phyloP scores from a whole-genome alignment of 495 filamentous ascomycete genomes.

The Parachaetomium inaequale region DNA sequence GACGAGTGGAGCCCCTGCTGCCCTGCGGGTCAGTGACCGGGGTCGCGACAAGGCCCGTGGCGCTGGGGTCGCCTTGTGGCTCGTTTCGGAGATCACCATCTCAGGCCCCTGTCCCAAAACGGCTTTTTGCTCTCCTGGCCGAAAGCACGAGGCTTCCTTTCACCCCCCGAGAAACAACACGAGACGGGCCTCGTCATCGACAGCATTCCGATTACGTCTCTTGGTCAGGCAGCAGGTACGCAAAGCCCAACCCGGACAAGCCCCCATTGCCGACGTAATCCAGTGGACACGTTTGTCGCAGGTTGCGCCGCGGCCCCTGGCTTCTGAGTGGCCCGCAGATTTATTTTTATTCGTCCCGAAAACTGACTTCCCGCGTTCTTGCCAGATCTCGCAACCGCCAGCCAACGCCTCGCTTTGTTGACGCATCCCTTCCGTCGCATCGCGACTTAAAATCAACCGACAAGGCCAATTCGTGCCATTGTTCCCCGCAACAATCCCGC shows the following conservation, averaged over 20 bases:
- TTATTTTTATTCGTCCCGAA: conserved; percentile 28
- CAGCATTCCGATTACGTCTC: conserved; percentile 5
- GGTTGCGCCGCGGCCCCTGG: conserved; percentile 1
- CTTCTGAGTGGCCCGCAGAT: conserved; percentile 6
- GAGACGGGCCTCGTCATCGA: conserved; percentile 8
- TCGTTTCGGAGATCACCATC: conserved; percentile 24
- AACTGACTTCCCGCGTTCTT: conserved; percentile 27
- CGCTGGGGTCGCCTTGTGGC: conserved; percentile 13
- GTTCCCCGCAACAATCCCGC: neutral
- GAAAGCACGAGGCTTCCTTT: neutral
- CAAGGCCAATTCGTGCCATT: conserved; percentile 2
- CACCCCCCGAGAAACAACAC: conserved; percentile 2
- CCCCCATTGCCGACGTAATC: conserved; percentile 3
- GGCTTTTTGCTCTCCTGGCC: neutral
- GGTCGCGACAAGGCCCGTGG: conserved; percentile 3
- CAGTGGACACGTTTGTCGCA: conserved; percentile 1
- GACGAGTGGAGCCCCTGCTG: conserved; percentile 9
- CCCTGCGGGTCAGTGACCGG: conserved; percentile 18
- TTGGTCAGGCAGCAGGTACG: conserved; percentile 15
- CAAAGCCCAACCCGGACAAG: conserved; percentile 2
- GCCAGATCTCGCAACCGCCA: conserved; percentile 28
- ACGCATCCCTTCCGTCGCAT: neutral
- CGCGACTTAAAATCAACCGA: neutral
- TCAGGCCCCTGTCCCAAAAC: conserved; percentile 21
- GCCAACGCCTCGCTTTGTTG: conserved; percentile 6